These are phyloP conservation scores for Clavariopsis aquatica DNA, from an alignment of 495 filamentous ascomycete genomes.

Conservation along the genomic window DNA sequence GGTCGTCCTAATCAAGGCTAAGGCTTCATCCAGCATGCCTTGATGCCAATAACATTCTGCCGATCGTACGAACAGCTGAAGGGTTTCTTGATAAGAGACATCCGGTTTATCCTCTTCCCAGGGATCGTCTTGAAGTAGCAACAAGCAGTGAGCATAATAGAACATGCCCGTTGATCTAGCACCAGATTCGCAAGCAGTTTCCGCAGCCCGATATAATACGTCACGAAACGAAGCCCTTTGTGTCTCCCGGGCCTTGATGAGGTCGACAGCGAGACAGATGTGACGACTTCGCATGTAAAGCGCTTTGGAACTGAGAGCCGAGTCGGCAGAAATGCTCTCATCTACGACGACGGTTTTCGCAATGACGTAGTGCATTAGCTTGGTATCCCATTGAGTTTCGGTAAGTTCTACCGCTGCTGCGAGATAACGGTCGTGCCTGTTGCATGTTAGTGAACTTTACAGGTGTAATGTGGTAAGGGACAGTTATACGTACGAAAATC, in stretches of 20 bases:
- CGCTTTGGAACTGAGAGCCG: conserved; percentile 31
- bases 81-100: conserved; percentile 80
- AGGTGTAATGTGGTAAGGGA: not conserved
- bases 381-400: conserved; percentile 18
- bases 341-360: conserved; percentile 76
- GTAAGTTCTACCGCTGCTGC: conserved; percentile 56
- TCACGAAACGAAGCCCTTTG: conserved; percentile 66
- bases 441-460: not conserved
- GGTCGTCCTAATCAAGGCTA: conserved; percentile 62
- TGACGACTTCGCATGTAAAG: conserved; percentile 74
- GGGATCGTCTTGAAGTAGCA: conserved; percentile 73
- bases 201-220: conserved; percentile 73
- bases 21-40: conserved; percentile 63
- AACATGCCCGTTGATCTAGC: conserved; percentile 74
- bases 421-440: conserved; percentile 74
- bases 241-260: conserved; percentile 65
- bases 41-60: conserved; percentile 83
- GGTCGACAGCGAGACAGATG: conserved; percentile 69
- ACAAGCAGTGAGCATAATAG: conserved; percentile 73
- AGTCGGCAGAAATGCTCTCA: conserved; percentile 55
- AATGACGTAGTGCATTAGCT: conserved; percentile 82
- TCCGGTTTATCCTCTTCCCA: conserved; percentile 74
- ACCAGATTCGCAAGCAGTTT: conserved; percentile 73
- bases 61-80: conserved; percentile 69
- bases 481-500: conserved; percentile 56